Base-by-base conservation (phyloP, 2,329 filamentous ascomycete genomes). In the Aspergillus sp. region DNA sequence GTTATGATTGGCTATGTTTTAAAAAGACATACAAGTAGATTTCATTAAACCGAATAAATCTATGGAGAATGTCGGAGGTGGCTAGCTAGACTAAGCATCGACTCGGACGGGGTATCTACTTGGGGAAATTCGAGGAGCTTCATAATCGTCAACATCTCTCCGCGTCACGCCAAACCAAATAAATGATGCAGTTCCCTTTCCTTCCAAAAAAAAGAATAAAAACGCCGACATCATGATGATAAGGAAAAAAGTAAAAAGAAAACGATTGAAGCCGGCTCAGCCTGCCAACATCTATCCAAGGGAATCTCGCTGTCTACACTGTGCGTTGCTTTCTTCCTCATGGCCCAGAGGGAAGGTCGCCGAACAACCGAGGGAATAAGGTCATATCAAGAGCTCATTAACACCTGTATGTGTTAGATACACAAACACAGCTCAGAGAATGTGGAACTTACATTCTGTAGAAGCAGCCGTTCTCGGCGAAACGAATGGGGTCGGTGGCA, bases 401-500 rank as follows among this genome's bases (percentile, higher is more conserved):
- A 48, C 63, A 66, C 62, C 62, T 65, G 30, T 5, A 19, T 30
- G 44, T 48, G 51, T 67, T 54, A 67, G 60, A 52, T 43, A 19
- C 39, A 19, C 30, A 35, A 8, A 19, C 27, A 33, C 27, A 27
- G 12, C 28, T 29, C 9, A 48, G 12, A 12, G 27, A 48, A 12
- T 10, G 42, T 19, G 19, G 19, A 7, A 51, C 68, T 59, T 57
- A 72, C 72, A 84, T 84, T 66, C 85, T 91, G 77, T 96, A 98
- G 57, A 82, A 76, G 68, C 85, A 87, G 52, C 73, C 66, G 47
- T 89, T 91, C 62, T 82, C 69, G 4, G 82, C 80, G 49, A 75
- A 72, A 56, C 93, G 81, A 52, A 77, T 85, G 30, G 73, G 69
- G 64, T 97, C 90, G 28, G 81, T 71, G 3, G 89, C 87, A 61